Evolutionary conservation across 202 grass and related monocot genomes (phyloP).

Genomic region (Digitaria exilis): DNA sequence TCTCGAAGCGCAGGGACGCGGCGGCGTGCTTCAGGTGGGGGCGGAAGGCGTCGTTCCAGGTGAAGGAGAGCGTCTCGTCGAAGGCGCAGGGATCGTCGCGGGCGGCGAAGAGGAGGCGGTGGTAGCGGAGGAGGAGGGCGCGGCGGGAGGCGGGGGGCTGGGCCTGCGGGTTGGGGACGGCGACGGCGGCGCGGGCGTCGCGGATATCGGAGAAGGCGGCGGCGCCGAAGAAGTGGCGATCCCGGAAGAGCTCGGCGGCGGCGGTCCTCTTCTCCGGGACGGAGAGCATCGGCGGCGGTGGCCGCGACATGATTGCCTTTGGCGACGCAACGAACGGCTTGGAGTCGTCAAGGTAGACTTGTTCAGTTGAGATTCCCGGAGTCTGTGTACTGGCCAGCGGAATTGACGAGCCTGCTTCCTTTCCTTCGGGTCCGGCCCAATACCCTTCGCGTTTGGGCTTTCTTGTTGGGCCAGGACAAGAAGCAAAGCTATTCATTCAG

Average conservation of each 20-base stretch:
- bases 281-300: constrained; percentile 49
- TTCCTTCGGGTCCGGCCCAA: neutral
- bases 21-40: constrained; percentile 53
- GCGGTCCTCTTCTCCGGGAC: constrained; percentile 81
- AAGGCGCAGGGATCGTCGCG: constrained; percentile 57
- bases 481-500: too few species aligned
- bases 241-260: constrained; percentile 55
- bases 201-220: constrained; percentile 51
- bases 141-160: constrained; percentile 40
- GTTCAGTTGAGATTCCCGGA: neutral
- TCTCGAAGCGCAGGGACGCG: constrained; percentile 68
- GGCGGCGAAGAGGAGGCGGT: constrained; percentile 52
- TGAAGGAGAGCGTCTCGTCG: constrained; percentile 53
- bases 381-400: neutral
- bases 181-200: constrained; percentile 43
- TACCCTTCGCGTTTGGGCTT: neutral
- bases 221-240: constrained; percentile 64
- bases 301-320: constrained; percentile 33
- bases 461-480: too few species aligned
- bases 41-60: constrained; percentile 76
- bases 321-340: neutral
- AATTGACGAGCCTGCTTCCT: too few species aligned
- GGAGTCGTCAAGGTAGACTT: neutral
- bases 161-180: constrained; percentile 28
- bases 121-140: constrained; percentile 62